phyloP scores from a whole-genome alignment of 1,139 yeast genomes.

The Taiozyma onychis region DNA sequence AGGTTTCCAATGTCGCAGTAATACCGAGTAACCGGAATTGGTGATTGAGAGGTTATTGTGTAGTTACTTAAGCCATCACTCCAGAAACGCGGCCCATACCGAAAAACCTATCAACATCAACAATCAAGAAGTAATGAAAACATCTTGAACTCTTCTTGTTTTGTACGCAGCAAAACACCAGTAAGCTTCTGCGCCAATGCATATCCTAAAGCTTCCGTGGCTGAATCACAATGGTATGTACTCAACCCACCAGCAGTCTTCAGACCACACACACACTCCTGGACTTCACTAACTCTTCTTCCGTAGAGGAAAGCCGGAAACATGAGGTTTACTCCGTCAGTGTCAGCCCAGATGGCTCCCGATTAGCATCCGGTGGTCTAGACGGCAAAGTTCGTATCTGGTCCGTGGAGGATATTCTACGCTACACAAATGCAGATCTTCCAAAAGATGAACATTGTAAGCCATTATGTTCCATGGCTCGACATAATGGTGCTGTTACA shows the following conservation, averaged over 20 bases:
- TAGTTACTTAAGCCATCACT: too few relatives aligned
- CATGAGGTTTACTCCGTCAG: conserved; percentile 84
- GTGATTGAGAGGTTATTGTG: too few relatives aligned
- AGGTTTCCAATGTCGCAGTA: too few relatives aligned
- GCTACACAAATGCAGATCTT: conserved; percentile 21
- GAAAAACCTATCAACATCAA: too few relatives aligned
- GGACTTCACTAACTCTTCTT: not conserved
- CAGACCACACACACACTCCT: too few relatives aligned
- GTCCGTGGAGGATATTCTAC: conserved; percentile 60
- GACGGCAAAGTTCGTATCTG: conserved; percentile 93
- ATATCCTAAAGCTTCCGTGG: conserved; percentile 81
- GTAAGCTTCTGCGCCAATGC: conserved; percentile 39
- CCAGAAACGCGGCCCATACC: too few relatives aligned
- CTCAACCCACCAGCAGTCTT: not conserved
- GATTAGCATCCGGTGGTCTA: conserved; percentile 91
- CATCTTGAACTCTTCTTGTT: not conserved
- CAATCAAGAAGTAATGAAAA: not conserved
- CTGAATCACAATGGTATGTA: conserved; percentile 56
- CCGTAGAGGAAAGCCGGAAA: conserved; percentile 63
- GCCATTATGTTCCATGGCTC: conserved; percentile 76
- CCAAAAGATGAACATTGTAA: conserved; percentile 34
- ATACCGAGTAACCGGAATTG: too few relatives aligned
- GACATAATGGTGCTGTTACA: conserved; percentile 93
- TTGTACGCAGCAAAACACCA: not conserved
- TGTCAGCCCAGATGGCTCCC: conserved; percentile 72